Percentiles rank a stretch among this genome's conserved stretches.
These are phyloP conservation scores for Danielozyma ontarioensis DNA, from an alignment of 805 yeast genomes.

Conservation along the genomic window DNA sequence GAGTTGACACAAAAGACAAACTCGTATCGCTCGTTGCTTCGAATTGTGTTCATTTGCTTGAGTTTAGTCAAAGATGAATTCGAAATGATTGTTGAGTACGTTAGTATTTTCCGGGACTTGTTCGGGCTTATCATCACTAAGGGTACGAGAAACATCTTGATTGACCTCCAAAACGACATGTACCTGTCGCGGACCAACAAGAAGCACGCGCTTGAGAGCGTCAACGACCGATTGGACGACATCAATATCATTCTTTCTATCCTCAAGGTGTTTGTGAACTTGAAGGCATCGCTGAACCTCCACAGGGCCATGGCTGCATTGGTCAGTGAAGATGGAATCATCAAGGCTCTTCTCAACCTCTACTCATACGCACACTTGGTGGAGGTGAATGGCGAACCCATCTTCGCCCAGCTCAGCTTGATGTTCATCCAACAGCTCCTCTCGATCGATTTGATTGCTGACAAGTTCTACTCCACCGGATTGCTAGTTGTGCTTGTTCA, in stretches of 20 bases:
- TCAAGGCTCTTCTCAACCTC: constrained; percentile 56
- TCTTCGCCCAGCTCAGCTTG: constrained; percentile 68
- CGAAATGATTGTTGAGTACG: constrained; percentile 38
- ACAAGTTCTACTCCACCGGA: constrained; percentile 58
- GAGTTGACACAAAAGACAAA: constrained; percentile 34
- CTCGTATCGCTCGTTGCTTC: constrained; percentile 51
- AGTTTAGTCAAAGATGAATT: constrained; percentile 37
- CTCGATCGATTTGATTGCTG: constrained; percentile 57
- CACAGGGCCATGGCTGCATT: constrained; percentile 46
- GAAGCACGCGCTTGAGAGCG: constrained; percentile 24
- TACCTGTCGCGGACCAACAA: constrained; percentile 29
- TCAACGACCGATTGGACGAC: constrained; percentile 58
- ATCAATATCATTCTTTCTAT: constrained; percentile 57
- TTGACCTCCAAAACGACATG: constrained; percentile 55
- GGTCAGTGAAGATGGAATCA: constrained; percentile 54
- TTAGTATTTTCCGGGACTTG: constrained; percentile 49
- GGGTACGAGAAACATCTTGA: constrained; percentile 57
- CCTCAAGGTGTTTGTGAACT: constrained; percentile 50
- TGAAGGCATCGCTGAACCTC: constrained; percentile 45
- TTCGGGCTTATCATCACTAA: constrained; percentile 61
- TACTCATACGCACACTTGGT: constrained; percentile 65
- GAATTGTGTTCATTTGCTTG: constrained; percentile 50
- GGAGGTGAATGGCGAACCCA: constrained; percentile 56
- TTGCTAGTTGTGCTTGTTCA: constrained; percentile 63
- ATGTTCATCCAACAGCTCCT: constrained; percentile 67